Evolutionary conservation across 2,329 filamentous ascomycete genomes (phyloP), one percentile per base, ranked within the genome.

Genomic region (Fusarium clavum): DNA sequence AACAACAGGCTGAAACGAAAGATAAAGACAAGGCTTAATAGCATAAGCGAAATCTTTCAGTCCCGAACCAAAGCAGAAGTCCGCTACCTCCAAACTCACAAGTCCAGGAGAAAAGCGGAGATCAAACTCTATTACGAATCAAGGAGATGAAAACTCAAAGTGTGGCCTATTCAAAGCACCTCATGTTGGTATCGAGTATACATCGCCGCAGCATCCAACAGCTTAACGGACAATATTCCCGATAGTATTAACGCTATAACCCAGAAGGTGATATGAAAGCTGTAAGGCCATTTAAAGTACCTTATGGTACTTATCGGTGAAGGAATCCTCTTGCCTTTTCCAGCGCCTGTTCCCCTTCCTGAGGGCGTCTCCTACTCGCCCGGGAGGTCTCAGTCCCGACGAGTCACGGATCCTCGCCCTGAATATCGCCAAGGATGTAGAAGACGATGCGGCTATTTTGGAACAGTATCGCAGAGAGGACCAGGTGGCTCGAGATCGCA

Each of bases 41-140:
- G 4, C 80, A 81, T 44, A 88, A 84, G 72, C 82, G 83, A 40
- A 84, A 82, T 43, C 79, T 80, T 8, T 83, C 1, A 88, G 86
- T 64, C 86, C 86, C 6, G 84, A 85, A 38, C 57, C 73, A 4
- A 82, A 79, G 66, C 87, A 85, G 64, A 88, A 84, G 71, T 59
- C 75, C 4, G 68, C 69, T 3, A 56, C 77, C 4, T 65, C 77
- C 4, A 82, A 80, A 61, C 66, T 82, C 8, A 79, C 78, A 16
- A 86, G 83, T 51, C 83, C 85, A 5, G 84, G 81, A 49, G 86
- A 87, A 45, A 87, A 87, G 67, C 81, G 81, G 46, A 80, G 80
- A 49, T 81, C 83, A 0, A 79, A 82, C 29, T 83, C 84, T 4
- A 77, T 82, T 16, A 75, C 79, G 2, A 76, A 78, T 9, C 81